A percentile compares a stretch with the other conserved stretches of the same genome.
Conservation (phyloP, 306 rosid species). For the Styphnolobium japonicum region DNA sequence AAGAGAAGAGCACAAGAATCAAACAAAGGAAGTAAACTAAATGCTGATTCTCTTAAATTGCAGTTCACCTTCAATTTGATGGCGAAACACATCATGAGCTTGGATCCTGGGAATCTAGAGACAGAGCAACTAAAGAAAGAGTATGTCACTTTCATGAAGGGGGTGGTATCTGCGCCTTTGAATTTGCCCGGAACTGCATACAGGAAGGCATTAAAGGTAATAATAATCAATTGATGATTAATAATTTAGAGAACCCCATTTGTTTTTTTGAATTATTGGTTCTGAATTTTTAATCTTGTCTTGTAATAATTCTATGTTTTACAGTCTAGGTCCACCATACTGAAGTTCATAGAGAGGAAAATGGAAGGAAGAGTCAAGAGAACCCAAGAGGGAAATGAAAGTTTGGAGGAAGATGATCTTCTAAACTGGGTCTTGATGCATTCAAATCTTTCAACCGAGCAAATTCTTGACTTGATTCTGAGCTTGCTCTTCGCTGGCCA, state of each 20-base stretch:
- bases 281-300: background rate
- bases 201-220: conserved; percentile 74
- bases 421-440: conserved; percentile 83
- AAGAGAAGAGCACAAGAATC: background rate
- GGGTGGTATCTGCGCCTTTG: conserved; percentile 78
- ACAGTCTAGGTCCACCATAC: conserved; percentile 54
- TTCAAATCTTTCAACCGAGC: conserved; percentile 81
- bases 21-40: no score
- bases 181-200: conserved; percentile 91
- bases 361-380: conserved; percentile 30
- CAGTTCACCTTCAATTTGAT: conserved; percentile 90
- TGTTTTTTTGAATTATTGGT: background rate
- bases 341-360: conserved; percentile 37
- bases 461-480: conserved; percentile 84
- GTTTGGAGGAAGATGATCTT: conserved; percentile 66
- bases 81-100: conserved; percentile 86
- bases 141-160: conserved; percentile 89
- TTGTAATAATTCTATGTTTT: background rate
- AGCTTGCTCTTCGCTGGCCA: conserved; percentile 96
- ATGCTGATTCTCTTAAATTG: conserved; percentile 5
- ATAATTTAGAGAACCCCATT: background rate
- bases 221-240: background rate
- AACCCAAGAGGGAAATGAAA: conserved; percentile 11
- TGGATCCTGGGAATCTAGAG: conserved; percentile 83
- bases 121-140: conserved; percentile 77